These are phyloP conservation scores for Pisolithus orientalis DNA, from an alignment of 768 basidiomycete genomes.

Conservation along the genomic window DNA sequence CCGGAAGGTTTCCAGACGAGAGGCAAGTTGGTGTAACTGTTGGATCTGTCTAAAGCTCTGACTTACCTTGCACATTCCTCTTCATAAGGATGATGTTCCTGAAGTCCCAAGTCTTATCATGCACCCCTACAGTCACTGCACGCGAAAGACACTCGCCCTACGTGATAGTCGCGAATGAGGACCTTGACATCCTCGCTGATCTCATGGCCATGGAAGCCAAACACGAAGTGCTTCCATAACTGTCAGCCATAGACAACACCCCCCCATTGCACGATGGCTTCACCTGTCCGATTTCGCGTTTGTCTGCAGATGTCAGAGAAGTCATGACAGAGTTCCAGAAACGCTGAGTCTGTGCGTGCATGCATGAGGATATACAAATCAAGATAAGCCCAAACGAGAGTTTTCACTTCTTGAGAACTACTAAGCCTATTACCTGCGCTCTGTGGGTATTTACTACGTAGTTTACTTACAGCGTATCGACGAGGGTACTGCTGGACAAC, in stretches of 20 bases:
- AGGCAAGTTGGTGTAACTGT: not conserved
- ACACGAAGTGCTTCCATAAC: slow-evolving; percentile 57
- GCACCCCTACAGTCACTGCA: not conserved
- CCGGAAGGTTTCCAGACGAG: not conserved
- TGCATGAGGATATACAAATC: too few species aligned
- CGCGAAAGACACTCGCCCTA: slow-evolving; percentile 35
- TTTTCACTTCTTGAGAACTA: too few species aligned
- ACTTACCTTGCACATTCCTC: slow-evolving; percentile 52
- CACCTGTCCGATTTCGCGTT: slow-evolving; percentile 44
- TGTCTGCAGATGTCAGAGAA: slow-evolving; percentile 30
- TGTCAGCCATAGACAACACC: not conserved
- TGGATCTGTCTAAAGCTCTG: too few species aligned
- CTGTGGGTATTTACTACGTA: too few species aligned
- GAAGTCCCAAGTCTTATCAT: slow-evolving; percentile 1
- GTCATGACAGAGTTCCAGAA: slow-evolving; percentile 9
- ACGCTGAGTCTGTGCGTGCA: too few species aligned
- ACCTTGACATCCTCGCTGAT: slow-evolving; percentile 44
- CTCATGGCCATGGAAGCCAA: slow-evolving; percentile 60
- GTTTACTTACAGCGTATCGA: too few species aligned
- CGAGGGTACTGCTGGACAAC: not conserved
- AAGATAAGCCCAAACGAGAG: too few species aligned
- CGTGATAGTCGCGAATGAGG: slow-evolving; percentile 56
- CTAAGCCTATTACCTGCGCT: too few species aligned
- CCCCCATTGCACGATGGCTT: not conserved
- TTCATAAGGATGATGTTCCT: slow-evolving; percentile 64